Evolutionary conservation across 2,329 filamentous ascomycete genomes (phyloP).

Genomic region (Coniochaeta sp.): DNA sequence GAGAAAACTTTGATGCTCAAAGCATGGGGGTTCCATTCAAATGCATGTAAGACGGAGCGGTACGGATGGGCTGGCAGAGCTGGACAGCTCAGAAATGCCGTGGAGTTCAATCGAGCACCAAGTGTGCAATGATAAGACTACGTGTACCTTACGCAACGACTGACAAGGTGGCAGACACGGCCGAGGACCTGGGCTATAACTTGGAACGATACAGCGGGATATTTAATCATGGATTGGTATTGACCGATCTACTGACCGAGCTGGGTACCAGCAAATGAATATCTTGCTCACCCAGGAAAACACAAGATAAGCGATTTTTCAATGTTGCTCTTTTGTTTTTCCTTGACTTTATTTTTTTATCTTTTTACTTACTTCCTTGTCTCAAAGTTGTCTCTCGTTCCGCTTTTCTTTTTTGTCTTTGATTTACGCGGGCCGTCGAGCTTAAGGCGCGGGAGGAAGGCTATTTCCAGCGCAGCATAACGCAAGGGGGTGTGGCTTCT

Average conservation of each 20-base stretch:
- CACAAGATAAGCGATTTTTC: background rate
- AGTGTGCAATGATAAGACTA: too few relatives aligned
- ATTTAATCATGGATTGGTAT: background rate
- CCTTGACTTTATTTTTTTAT: background rate
- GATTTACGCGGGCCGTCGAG: background rate
- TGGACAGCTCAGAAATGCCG: background rate
- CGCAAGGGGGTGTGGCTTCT: background rate
- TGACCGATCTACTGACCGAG: background rate
- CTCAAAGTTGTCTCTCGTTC: background rate
- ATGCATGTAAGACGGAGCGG: background rate
- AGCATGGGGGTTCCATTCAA: background rate
- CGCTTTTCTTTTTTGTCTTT: background rate
- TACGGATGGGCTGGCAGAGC: background rate
- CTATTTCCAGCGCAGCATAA: background rate
- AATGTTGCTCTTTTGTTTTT: background rate
- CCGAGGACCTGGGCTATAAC: background rate
- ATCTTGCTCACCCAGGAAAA: background rate
- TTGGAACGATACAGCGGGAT: background rate
- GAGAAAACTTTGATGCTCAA: background rate
- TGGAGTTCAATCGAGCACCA: background rate
- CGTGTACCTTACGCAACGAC: background rate
- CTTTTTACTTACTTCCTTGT: too few relatives aligned
- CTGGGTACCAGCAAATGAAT: background rate
- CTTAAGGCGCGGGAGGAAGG: background rate
- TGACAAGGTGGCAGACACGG: background rate